phyloP scores from a whole-genome alignment of 2,329 filamentous ascomycete genomes.

The Penicillium decumbens region DNA sequence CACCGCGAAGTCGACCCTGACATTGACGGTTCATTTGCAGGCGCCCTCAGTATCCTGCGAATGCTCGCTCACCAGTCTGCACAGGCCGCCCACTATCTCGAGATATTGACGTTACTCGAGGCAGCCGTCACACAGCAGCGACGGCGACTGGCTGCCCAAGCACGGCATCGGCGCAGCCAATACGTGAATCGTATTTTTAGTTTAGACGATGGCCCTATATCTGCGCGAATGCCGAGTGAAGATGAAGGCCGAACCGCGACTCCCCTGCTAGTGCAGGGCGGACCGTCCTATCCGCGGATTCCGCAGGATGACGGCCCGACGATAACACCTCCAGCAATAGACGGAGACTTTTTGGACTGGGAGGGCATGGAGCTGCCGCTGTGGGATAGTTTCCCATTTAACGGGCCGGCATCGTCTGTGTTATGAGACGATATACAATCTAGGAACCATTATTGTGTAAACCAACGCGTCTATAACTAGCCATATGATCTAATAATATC shows the following conservation, averaged over 20 bases:
- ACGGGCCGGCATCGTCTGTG: constrained; percentile 18
- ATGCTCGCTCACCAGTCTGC: constrained; percentile 49
- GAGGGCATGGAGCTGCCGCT: constrained; percentile 34
- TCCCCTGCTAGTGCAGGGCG: constrained; percentile 7
- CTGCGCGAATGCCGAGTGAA: constrained; percentile 7
- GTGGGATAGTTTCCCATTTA: constrained; percentile 38
- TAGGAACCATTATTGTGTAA: no score
- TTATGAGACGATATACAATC: constrained; percentile 5
- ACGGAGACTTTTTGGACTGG: constrained; percentile 25
- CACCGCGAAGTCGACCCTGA: constrained; percentile 43
- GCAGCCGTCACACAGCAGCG: constrained; percentile 46
- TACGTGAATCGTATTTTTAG: constrained; percentile 39
- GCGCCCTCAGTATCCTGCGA: constrained; percentile 49
- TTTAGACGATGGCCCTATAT: constrained; percentile 19
- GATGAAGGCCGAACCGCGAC: not conserved
- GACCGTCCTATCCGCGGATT: constrained; percentile 16
- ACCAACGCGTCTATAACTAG: not conserved
- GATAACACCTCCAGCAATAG: constrained; percentile 15
- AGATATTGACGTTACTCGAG: constrained; percentile 50
- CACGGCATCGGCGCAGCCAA: constrained; percentile 27
- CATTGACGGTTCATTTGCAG: constrained; percentile 44
- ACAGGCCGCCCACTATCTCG: constrained; percentile 55
- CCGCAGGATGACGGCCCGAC: constrained; percentile 9
- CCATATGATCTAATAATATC: not conserved
- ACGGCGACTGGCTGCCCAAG: constrained; percentile 26